Evolutionary conservation across 1,284 basidiomycete genomes (phyloP), one percentile per base, ranked within the genome.

Genomic region (Sparassis latifolia): DNA sequence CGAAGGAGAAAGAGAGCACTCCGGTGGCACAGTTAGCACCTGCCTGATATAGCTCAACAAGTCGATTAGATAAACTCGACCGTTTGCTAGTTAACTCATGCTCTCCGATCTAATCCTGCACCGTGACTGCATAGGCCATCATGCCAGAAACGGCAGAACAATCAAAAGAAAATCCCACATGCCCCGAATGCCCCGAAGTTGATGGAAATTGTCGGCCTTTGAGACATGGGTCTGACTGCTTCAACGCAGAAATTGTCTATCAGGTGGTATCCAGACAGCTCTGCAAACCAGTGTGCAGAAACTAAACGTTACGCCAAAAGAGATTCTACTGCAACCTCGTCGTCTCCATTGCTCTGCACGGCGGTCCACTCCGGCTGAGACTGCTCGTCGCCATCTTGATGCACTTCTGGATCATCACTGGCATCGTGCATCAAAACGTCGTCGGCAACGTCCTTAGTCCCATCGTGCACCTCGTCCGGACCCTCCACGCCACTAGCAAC

Each of bases 361-460:
- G 46, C 45, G 12, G 53, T 48, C 53, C 48, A 48, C 7, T 40
- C 44, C 20, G 32, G 10, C 7, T 9, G 32, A 6, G 28, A 39
- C 33, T 38, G 27, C 39, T n/a, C 37, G n/a, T 30, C 10, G 33
- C 49, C 37, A 30, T 5, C 37, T 30, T 42, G 40, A 42, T 42
- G 40, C 5, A 9, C 10, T 6, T 6, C 5, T 42, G 40, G 10
- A 42, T 42, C 40, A 42, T 42, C 40, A 10, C 35, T n/a, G 9
- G n/a, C n/a, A 38, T 9, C n/a, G 7, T 7, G 9, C 35, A 42
- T 27, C 5, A 42, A 42, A 5, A 9, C 28, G 40, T 42, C 20
- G 10, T 42, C 40, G 20, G 32, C 49, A 27, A 27, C 27, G 27
- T 42, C 40, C 20, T 20, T 20, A 20, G 20, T 20, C 20, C 20